phyloP scores from a whole-genome alignment of 331 rosid genomes.

The Ulmus americana region DNA sequence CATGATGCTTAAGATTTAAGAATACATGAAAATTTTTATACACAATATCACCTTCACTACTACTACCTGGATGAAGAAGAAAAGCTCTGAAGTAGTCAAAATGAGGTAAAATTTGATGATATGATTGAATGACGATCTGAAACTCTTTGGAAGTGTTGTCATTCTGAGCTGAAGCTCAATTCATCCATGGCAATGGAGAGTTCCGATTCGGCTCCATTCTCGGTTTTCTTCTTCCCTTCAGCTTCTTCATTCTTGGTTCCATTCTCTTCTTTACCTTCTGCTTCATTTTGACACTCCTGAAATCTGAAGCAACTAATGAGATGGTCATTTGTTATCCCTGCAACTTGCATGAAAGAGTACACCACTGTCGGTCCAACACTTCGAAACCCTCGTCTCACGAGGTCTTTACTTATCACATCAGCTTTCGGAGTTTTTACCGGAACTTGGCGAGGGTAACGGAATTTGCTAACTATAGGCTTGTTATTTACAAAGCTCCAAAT shows the following conservation, averaged over 20 bases:
- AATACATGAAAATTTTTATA: constrained; percentile 41
- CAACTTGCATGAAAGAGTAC: constrained; percentile 63
- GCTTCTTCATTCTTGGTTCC: constrained; percentile 32
- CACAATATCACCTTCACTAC: constrained; percentile 41
- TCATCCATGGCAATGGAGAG: constrained; percentile 57
- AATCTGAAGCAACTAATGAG: constrained; percentile 62
- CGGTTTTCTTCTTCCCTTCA: constrained; percentile 32
- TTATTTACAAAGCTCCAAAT: constrained; percentile 64
- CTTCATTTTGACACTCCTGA: constrained; percentile 44
- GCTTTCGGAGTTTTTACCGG: constrained; percentile 64
- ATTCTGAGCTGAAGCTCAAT: constrained; percentile 62
- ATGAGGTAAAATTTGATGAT: constrained; percentile 17
- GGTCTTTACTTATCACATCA: constrained; percentile 71
- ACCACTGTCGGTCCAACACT: constrained; percentile 60
- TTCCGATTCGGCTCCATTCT: constrained; percentile 36
- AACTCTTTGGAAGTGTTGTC: constrained; percentile 1
- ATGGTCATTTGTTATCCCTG: constrained; percentile 63
- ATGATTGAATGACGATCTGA: constrained; percentile 21
- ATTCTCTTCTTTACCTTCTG: constrained; percentile 51
- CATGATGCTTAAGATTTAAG: constrained; percentile 32
- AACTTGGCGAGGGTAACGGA: constrained; percentile 56
- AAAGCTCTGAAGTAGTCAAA: constrained; percentile 12
- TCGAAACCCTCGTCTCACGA: constrained; percentile 75
- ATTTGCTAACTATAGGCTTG: constrained; percentile 48
- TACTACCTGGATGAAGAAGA: constrained; percentile 29